Conservation (phyloP, 2,329 filamentous ascomycete genomes). For the Fusarium coffeatum region DNA sequence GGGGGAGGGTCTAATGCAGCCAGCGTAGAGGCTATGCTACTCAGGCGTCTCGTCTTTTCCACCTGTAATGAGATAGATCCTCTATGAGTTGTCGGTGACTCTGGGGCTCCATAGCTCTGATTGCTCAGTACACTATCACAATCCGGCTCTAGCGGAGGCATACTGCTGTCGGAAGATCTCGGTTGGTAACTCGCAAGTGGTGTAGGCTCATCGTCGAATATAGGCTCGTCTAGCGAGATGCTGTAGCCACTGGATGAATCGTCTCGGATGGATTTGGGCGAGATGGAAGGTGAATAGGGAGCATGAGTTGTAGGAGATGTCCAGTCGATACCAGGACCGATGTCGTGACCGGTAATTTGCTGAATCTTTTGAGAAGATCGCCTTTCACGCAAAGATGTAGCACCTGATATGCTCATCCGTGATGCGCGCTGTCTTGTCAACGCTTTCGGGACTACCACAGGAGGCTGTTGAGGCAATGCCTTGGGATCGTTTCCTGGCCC, state of each 20-base stretch:
- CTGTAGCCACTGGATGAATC: slow-evolving; percentile 43
- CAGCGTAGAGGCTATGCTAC: slow-evolving; percentile 14
- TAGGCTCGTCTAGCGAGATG: slow-evolving; percentile 37
- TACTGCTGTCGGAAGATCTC: slow-evolving; percentile 35
- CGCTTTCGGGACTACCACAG: slow-evolving; percentile 18
- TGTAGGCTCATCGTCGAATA: slow-evolving; percentile 38
- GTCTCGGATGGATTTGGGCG: slow-evolving; percentile 33
- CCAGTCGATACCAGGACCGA: slow-evolving; percentile 47
- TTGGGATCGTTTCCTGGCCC: slow-evolving; percentile 39
- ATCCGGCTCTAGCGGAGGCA: slow-evolving; percentile 44
- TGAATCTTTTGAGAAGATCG: slow-evolving; percentile 55
- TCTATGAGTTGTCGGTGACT: slow-evolving; percentile 29
- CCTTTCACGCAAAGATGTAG: slow-evolving; percentile 35
- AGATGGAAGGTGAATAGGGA: slow-evolving; percentile 36
- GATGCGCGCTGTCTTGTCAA: slow-evolving; percentile 32
- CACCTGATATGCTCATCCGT: slow-evolving; percentile 35
- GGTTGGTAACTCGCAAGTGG: slow-evolving; percentile 28
- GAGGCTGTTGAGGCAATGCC: slow-evolving; percentile 30
- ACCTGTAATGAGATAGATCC: slow-evolving; percentile 30
- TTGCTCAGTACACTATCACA: slow-evolving; percentile 41
- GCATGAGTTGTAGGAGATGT: slow-evolving; percentile 8
- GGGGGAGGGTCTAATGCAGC: slow-evolving; percentile 16
- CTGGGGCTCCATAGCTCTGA: slow-evolving; percentile 38
- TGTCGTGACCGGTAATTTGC: slow-evolving; percentile 56
- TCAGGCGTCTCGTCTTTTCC: slow-evolving; percentile 31